Conservation (phyloP, 140 eudicot genomes). For the Cichorium intybus region DNA sequence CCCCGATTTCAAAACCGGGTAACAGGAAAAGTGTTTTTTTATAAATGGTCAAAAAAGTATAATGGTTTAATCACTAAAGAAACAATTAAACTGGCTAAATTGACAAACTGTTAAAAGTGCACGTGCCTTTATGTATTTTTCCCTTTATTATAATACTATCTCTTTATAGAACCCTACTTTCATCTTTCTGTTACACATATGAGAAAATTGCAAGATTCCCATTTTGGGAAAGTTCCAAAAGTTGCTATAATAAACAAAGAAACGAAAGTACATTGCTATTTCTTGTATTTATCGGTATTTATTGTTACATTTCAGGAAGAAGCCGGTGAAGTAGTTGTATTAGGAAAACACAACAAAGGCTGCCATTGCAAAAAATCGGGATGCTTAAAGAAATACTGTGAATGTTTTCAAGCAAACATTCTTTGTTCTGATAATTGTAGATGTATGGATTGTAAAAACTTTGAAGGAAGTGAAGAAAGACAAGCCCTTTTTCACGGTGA, state of each 20-base stretch:
- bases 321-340: constrained; percentile 30
- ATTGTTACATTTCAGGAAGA: constrained; percentile 39
- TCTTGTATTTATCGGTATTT: background rate
- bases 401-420: constrained; percentile 78
- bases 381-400: constrained; percentile 85
- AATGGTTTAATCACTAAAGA: too few species aligned
- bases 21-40: too few species aligned
- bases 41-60: too few species aligned
- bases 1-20: too few species aligned
- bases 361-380: constrained; percentile 84
- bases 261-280: background rate
- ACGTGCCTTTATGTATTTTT: too few species aligned
- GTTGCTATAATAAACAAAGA: background rate
- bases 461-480: constrained; percentile 75
- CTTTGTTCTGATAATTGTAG: constrained; percentile 75
- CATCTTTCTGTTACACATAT: background rate
- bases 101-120: too few species aligned
- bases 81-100: too few species aligned
- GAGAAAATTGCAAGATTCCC: background rate
- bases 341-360: constrained; percentile 71
- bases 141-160: background rate
- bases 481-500: constrained; percentile 47
- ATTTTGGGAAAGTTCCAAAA: constrained; percentile 16
- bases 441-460: constrained; percentile 80
- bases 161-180: background rate